Base-by-base conservation (phyloP, 352 stramenopile species). In the Pythium aristosporum region DNA sequence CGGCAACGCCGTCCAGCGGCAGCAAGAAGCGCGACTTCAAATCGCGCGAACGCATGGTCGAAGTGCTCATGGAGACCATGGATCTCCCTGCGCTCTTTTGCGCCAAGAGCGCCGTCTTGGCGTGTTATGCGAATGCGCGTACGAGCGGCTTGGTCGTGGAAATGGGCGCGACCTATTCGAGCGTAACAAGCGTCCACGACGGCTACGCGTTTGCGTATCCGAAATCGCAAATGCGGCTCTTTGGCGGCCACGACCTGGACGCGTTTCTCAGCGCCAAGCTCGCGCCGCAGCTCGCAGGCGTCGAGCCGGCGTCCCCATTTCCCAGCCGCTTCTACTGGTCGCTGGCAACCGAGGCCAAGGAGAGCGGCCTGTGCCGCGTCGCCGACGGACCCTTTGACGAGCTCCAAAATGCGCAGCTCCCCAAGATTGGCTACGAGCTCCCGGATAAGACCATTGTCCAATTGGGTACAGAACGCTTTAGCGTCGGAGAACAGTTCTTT, bases 401-500 rank as follows among this genome's bases (percentile, higher is more conserved):
- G 55, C 77, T 51, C 1, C 73, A 89, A 65, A 94, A 92, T 66
- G 69, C 79, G 4, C 79, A 90, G 58, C 66, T 92, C 42, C 84
- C 84, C 41, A 73, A 86, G 42, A 92, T 94, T 51, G 81, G 79
- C 47, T 94, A 91, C 66, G 85, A 94, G 56, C 66, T 94, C 48
- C 85, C 85, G 1, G 85, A 94, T 63, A 91, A 91, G 63, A 94
- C 81, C 1, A 61, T 91, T n/a, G 65, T 98, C 18, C 67, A 87
- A 16, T 57, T 98, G 44, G 88, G 89, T 23, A 85, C 86, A 0
- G 91, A 97, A 71, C 73, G 86, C 20, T 97, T 98, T 67, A 91
- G 87, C 52, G 87, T 92, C 5, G 82, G 89, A 0, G 92, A 98
- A 63, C 82, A 96, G 60, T 91, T 96, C 63, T 98, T 98, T 39